Percentiles rank a stretch among this genome's conserved stretches.
Evolutionary conservation across 202 grass and related monocot species (phyloP).

Genomic region (Setaria italica): DNA sequence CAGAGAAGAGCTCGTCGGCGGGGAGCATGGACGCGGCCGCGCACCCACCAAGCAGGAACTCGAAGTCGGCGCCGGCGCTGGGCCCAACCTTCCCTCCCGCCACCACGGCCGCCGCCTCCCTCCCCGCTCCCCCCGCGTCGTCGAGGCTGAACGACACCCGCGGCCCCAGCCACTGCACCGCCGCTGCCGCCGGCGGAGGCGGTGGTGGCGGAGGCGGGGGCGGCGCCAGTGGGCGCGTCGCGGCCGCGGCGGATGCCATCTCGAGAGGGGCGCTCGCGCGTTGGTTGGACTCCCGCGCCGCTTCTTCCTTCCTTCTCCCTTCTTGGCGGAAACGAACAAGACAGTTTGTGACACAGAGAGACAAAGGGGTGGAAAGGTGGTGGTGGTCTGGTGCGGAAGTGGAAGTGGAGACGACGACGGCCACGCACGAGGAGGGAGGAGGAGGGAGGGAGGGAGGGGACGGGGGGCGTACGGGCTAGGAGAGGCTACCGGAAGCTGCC

Average conservation of each 20-base stretch:
- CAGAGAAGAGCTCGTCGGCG: slow-evolving; percentile 93
- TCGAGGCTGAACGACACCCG: slow-evolving; percentile 90
- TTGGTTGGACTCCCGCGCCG: neutral
- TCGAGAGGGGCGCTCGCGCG: neutral
- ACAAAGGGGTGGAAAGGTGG: too few species aligned
- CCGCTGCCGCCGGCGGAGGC: slow-evolving; percentile 15
- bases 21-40: slow-evolving; percentile 72
- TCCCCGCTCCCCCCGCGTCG: slow-evolving; percentile 11
- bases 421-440: neutral
- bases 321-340: slow-evolving; percentile 35
- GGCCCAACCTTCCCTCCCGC: slow-evolving; percentile 37
- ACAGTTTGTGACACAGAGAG: neutral
- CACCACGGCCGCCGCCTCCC: neutral
- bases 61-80: slow-evolving; percentile 62
- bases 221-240: slow-evolving; percentile 49
- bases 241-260: slow-evolving; percentile 57
- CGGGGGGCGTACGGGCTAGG: neutral
- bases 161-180: slow-evolving; percentile 74
- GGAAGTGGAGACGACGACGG: neutral
- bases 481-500: neutral
- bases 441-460: neutral
- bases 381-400: slow-evolving; percentile 1
- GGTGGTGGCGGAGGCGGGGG: slow-evolving; percentile 49
- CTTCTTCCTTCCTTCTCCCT: neutral
- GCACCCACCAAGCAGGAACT: slow-evolving; percentile 77